Base-by-base conservation (phyloP, 352 stramenopile species). In the Phytophthora vignae region DNA sequence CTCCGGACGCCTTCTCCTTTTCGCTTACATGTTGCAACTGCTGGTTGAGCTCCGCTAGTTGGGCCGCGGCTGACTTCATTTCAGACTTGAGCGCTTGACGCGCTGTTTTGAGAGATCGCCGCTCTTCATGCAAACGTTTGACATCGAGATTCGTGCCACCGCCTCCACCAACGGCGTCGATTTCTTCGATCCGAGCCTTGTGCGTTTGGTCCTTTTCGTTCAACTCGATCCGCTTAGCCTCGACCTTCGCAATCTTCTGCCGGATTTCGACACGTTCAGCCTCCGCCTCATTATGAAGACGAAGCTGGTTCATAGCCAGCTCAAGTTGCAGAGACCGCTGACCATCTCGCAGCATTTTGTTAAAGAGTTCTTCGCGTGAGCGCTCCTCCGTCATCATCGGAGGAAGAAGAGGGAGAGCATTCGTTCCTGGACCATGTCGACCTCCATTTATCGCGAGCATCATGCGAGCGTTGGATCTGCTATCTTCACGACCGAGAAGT, bases 151-250 rank as follows among this genome's bases (percentile, higher is more conserved):
- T 72, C 4, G 22, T 17, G 0, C 64, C 57, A 2, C 72, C 60
- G 31, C 81, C 83, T 12, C 84, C 81, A 56, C 82, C 69, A 21
- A 55, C 17, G 22, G 59, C 85, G 65, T 92, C 82, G 38, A 92
- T 87, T 27, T 90, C 82, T 42, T 90, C 84, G 33, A 92, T 90
- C 25, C 71, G 55, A 38, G 78, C 76, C 27, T 79, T 77, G 1
- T 90, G 67, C 19, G 73, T 52, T 19, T 64, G 58, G 33, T 92
- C 84, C 50, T 69, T 72, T 1, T 55, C 52, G 11, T 66, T 46
- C 0, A 90, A 56, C 27, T 69, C 57, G 10, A 12, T 25, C n/a
- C 76, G 73, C 11, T 69, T 70, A 17, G 54, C 31, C 25, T 83
- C 74, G 0, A 70, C 9, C 4, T 68, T 65, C 27, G 46, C 38